A percentile compares a stretch with the other conserved stretches of the same genome.
Evolutionary conservation across 495 filamentous ascomycete genomes (phyloP).

Genomic region (Xylaria grammica): DNA sequence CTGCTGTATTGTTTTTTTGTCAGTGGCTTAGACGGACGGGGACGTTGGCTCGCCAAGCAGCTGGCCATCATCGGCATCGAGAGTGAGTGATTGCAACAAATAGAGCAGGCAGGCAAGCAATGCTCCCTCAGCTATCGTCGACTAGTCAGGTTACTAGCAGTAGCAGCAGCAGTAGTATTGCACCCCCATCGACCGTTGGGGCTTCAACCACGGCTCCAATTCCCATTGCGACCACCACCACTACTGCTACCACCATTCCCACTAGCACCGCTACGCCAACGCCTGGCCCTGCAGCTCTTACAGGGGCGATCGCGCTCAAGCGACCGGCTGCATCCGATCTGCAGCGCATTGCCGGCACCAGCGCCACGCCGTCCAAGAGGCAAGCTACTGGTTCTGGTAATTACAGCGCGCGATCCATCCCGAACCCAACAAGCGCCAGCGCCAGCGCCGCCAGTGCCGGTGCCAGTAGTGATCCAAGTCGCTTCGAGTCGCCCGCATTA

Average conservation of each 20-base stretch:
- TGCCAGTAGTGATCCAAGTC: slow-evolving; percentile 17
- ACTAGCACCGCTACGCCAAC: slow-evolving; percentile 39
- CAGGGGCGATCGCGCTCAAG: slow-evolving; percentile 36
- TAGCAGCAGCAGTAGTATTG: slow-evolving; percentile 11
- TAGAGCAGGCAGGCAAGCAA: slow-evolving; percentile 17
- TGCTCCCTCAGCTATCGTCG: slow-evolving; percentile 21
- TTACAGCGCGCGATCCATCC: slow-evolving; percentile 29
- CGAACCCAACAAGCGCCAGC: slow-evolving; percentile 26
- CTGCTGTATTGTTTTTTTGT: neutral
- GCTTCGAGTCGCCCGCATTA: slow-evolving; percentile 5
- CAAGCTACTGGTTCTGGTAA: slow-evolving; percentile 38
- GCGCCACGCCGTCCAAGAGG: slow-evolving; percentile 41
- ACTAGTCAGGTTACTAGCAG: slow-evolving; percentile 18
- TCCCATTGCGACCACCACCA: slow-evolving; percentile 21
- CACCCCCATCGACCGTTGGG: slow-evolving; percentile 20
- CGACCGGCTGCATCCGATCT: slow-evolving; percentile 43
- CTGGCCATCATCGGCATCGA: slow-evolving; percentile 5
- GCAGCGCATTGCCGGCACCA: slow-evolving; percentile 42
- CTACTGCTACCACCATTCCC: slow-evolving; percentile 8
- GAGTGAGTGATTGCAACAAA: neutral
- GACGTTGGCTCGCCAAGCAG: slow-evolving; percentile 10
- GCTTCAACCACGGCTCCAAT: slow-evolving; percentile 22
- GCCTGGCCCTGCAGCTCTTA: slow-evolving; percentile 36
- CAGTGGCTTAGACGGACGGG: slow-evolving; percentile 15
- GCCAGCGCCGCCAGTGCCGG: slow-evolving; percentile 27